Base-by-base conservation (phyloP, 2,329 filamentous ascomycete genomes). In the Beauveria brongniartii region DNA sequence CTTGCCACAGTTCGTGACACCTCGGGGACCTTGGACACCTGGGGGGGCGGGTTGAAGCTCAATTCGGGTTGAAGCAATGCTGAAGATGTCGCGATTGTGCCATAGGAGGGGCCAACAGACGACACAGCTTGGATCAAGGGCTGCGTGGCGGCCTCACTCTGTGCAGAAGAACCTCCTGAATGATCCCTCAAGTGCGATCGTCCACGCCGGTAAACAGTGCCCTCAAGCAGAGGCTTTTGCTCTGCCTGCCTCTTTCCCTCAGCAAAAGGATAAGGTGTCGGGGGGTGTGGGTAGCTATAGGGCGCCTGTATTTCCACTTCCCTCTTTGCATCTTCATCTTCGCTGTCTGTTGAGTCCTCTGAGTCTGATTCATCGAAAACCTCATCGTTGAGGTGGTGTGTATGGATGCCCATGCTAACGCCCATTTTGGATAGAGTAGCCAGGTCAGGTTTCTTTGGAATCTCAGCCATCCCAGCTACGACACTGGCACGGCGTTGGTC, bases 361-460 rank as follows among this genome's bases (percentile, higher is more conserved):
- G 67, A 69, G 43, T 65, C 66, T 9, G 70, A 66, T 26, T 75
- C 71, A 12, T 78, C 76, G 4, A 90, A 76, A 12, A 88, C 80
- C 26, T 84, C 82, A 61, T 84, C 80, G 9, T 85, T 80, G 2
- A 95, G 74, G 60, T 85, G 84, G 65, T 92, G 88, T 3, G 90
- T 92, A 64, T 87, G 86, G 74, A 93, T 92, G 1, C 88, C 87
- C 63, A 91, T 78, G 65, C 79, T 89, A 24, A 90, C 79, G 3
- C 86, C 86, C 53, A 89, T 73, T 72, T 82, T 79, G 65, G 76
- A 72, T 20, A 83, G 69, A 18, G 74, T 72, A 4, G 77, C 77
- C 24, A 83, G 77, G 0, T 77, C 86, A 1, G 84, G 82, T 61
- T 81, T 84, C 62, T 80, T 82, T 1, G 90, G 80, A 43, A 91